Evolutionary conservation across 1,284 basidiomycete species (phyloP).

Genomic region (Thelephora terrestris): DNA sequence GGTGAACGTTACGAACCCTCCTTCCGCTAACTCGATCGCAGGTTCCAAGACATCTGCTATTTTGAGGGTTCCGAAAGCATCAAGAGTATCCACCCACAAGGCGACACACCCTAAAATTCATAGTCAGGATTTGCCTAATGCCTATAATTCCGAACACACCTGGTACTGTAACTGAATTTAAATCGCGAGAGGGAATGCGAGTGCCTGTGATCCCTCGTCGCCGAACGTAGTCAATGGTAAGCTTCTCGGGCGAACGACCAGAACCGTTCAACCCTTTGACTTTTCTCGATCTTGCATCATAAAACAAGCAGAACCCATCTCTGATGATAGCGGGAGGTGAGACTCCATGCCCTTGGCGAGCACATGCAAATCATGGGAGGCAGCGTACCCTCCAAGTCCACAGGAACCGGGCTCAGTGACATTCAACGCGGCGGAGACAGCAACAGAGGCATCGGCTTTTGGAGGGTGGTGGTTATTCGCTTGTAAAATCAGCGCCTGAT

Average conservation of each 20-base stretch:
- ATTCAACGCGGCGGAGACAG: constrained; percentile 82
- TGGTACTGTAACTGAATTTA: constrained; percentile 90
- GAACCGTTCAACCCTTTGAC: constrained; percentile 84
- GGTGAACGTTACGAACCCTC: constrained; percentile 48
- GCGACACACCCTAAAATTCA: constrained; percentile 66
- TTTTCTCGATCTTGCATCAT: constrained; percentile 68
- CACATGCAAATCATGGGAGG: not conserved
- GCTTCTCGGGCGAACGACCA: constrained; percentile 73
- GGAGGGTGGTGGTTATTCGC: constrained; percentile 9
- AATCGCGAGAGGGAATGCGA: constrained; percentile 61
- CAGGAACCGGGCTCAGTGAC: constrained; percentile 77
- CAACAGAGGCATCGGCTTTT: constrained; percentile 64
- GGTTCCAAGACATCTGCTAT: constrained; percentile 82
- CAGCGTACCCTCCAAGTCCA: constrained; percentile 75
- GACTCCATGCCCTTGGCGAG: not conserved
- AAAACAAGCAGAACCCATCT: constrained; percentile 91
- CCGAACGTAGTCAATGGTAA: constrained; percentile 68
- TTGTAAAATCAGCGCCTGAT: not conserved
- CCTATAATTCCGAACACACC: constrained; percentile 28
- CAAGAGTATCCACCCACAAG: constrained; percentile 87
- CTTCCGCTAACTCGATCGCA: constrained; percentile 76
- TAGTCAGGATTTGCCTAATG: not conserved
- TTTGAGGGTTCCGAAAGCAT: constrained; percentile 77
- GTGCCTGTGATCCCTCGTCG: constrained; percentile 58
- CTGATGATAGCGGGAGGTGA: constrained; percentile 26